Percentiles rank a stretch among this genome's conserved stretches.
Conservation (phyloP, 2,329 filamentous ascomycete genomes). For the Tympanopsis confertula region DNA sequence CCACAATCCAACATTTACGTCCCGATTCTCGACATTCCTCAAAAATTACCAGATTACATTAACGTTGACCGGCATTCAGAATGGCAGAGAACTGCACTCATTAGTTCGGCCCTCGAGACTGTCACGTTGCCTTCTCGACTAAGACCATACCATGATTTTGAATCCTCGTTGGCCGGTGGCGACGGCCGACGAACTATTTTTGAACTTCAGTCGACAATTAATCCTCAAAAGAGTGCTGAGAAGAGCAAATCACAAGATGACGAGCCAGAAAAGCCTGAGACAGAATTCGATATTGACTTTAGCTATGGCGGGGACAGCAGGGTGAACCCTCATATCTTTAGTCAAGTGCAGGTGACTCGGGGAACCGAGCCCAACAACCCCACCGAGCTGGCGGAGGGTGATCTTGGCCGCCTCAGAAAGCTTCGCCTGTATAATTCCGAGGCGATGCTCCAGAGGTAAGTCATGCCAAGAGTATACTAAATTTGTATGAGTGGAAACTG, state of each 20-base stretch:
- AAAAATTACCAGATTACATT: conserved; percentile 42
- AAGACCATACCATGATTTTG: conserved; percentile 25
- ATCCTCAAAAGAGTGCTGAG: not conserved
- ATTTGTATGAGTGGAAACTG: too few species aligned
- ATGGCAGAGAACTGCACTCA: conserved; percentile 73
- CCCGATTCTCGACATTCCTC: conserved; percentile 57
- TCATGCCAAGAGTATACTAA: not conserved
- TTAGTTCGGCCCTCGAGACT: conserved; percentile 68
- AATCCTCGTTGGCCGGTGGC: conserved; percentile 20
- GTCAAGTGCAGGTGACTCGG: not conserved
- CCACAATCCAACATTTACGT: conserved; percentile 66
- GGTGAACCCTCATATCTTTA: not conserved
- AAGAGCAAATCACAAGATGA: not conserved
- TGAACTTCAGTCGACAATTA: not conserved
- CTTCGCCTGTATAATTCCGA: not conserved
- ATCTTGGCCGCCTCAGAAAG: not conserved
- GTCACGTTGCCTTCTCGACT: conserved; percentile 68
- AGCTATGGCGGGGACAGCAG: not conserved
- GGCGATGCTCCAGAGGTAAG: not conserved
- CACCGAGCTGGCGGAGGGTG: not conserved
- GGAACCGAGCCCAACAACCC: not conserved
- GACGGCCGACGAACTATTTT: not conserved
- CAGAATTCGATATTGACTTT: not conserved
- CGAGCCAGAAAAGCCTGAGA: not conserved
- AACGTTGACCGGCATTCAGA: conserved; percentile 48